These are phyloP conservation scores for Tetrahymena malaccensis DNA, from an alignment of 73 alveolate genomes.

Conservation along the genomic window DNA sequence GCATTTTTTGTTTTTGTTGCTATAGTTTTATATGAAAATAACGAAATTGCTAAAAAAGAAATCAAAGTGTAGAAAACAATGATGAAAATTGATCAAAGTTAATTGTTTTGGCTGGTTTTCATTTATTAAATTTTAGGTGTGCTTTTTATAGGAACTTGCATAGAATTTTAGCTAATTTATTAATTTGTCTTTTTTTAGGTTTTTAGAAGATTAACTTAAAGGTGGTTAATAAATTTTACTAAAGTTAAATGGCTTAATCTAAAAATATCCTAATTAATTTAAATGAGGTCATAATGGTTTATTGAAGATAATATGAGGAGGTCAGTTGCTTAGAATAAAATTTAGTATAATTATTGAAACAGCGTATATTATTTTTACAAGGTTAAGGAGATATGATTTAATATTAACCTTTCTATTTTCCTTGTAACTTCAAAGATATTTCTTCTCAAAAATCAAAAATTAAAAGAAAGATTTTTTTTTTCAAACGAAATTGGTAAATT, in stretches of 20 bases:
- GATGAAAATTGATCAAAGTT: background rate
- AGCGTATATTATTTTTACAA: too few species aligned
- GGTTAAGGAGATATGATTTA: background rate
- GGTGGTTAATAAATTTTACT: background rate
- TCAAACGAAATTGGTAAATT: background rate
- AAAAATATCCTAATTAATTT: background rate
- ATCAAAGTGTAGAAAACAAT: background rate
- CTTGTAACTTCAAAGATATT: background rate
- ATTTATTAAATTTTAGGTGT: background rate
- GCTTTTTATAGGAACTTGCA: background rate
- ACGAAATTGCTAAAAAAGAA: background rate
- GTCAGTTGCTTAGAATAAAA: background rate
- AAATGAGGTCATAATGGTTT: background rate
- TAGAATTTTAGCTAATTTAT: background rate
- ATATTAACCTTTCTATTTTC: background rate
- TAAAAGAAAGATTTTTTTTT: too few species aligned
- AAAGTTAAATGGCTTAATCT: background rate
- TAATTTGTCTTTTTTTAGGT: background rate
- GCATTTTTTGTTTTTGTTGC: background rate
- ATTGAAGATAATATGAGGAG: background rate
- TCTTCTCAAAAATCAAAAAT: background rate
- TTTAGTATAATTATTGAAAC: background rate
- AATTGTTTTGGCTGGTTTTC: background rate
- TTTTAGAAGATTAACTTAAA: too few species aligned
- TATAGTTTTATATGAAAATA: background rate